These are phyloP conservation scores for Aureobasidium sp. DNA, from an alignment of 2,329 filamentous ascomycete genomes.

Conservation along the genomic window DNA sequence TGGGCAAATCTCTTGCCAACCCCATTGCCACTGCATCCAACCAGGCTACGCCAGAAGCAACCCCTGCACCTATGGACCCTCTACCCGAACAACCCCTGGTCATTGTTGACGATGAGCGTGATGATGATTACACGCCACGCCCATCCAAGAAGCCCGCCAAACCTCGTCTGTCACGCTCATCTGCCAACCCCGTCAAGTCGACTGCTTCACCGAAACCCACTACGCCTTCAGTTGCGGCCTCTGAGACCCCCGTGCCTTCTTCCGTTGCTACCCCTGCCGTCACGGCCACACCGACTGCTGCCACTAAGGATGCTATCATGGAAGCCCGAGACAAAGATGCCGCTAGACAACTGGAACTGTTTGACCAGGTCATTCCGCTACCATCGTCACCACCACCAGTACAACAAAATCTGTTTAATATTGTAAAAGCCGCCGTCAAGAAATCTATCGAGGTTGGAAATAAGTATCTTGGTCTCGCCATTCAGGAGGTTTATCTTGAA, in stretches of 20 bases:
- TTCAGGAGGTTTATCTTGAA: slow-evolving; percentile 35
- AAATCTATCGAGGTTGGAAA: slow-evolving; percentile 31
- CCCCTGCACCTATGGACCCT: slow-evolving; percentile 31
- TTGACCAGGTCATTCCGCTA: not conserved
- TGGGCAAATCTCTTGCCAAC: slow-evolving; percentile 33
- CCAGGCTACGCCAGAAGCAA: slow-evolving; percentile 38
- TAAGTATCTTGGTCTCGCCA: slow-evolving; percentile 29
- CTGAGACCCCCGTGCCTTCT: not conserved
- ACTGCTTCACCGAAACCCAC: slow-evolving; percentile 16
- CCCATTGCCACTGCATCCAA: slow-evolving; percentile 29
- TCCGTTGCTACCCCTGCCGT: not conserved
- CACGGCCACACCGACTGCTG: not conserved
- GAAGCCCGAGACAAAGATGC: too few relatives aligned
- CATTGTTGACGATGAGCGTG: slow-evolving; percentile 36
- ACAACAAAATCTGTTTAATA: slow-evolving; percentile 12
- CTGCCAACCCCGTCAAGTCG: not conserved
- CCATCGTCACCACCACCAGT: not conserved
- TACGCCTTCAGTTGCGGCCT: slow-evolving; percentile 12
- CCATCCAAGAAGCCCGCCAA: slow-evolving; percentile 28
- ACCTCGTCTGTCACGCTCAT: slow-evolving; percentile 18
- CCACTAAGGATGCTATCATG: not conserved
- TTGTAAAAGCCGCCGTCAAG: slow-evolving; percentile 35
- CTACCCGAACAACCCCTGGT: slow-evolving; percentile 23
- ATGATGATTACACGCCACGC: slow-evolving; percentile 37
- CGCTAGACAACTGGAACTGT: not conserved